Evolutionary conservation across 345 rosid genomes (phyloP), one percentile per base, ranked within the genome.

Genomic region (Rubroshorea leprosula): DNA sequence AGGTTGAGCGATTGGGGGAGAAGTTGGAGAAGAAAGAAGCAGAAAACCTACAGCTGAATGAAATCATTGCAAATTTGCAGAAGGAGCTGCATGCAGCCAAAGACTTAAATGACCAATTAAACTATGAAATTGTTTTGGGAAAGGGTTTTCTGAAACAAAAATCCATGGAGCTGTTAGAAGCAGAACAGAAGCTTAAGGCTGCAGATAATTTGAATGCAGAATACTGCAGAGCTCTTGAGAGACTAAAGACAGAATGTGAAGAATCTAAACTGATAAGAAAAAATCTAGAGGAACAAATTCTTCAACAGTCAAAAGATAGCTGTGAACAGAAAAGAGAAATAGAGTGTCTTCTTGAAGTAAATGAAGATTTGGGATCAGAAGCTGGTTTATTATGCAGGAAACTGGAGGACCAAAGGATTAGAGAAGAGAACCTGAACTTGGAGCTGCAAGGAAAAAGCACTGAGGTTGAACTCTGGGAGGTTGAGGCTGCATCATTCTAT

Each of bases 101-200:
- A 59, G 82, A 81, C 68, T 55, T 83, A 29, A 84, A 70, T 60
- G 89, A 70, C 68, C 78, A 77, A 58, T 71, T 89, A 56, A 81
- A 77, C 61, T 73, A 58, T 71, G 82, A 84, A 76, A 62, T 78
- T 57, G 44, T 66, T 13, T 65, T 68, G 53, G 83, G 76, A 48
- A 75, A 76, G 19, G 90, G 77, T 54, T 80, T 76, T 61, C 64
- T 86, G 66, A 74, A 73, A 55, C 71, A 77, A 72, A 89, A 84
- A 69, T 75, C 68, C 43, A 41, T 47, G 8, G 91, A 84, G 62
- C 82, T 92, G 57, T 74, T 70, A 25, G 87, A 86, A 66, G 87
- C 72, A 27, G 84, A 84, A 64, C 76, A 80, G 63, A 82, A 80
- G 76, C 87, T 92, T 23, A 78, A 74, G 76, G 84, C 79, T 64